Conservation (phyloP, 441 rosid species). For the Adansonia madagascariensis region DNA sequence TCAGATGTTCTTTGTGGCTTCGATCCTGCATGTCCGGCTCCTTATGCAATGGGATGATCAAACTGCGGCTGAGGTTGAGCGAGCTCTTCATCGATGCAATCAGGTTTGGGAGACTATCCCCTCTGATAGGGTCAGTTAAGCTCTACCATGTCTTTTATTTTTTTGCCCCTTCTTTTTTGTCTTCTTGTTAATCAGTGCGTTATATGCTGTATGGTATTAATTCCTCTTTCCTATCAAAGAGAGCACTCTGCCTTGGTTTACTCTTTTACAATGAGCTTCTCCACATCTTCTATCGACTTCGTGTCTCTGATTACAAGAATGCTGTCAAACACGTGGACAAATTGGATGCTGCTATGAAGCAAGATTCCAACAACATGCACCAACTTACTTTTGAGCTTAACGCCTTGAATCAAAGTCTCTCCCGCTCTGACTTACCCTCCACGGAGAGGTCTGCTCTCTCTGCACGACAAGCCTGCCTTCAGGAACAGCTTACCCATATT, state of each 20-base stretch:
- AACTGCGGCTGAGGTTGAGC: slow-evolving; percentile 62
- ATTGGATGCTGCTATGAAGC: slow-evolving; percentile 88
- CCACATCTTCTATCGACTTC: slow-evolving; percentile 84
- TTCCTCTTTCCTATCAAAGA: slow-evolving; percentile 41
- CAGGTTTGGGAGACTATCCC: slow-evolving; percentile 73
- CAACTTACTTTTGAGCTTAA: slow-evolving; percentile 62
- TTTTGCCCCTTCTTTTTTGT: neutral
- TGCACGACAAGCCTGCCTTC: slow-evolving; percentile 56
- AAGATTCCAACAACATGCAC: slow-evolving; percentile 57
- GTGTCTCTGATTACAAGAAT: slow-evolving; percentile 85
- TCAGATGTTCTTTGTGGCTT: slow-evolving; percentile 93
- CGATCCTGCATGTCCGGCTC: slow-evolving; percentile 84
- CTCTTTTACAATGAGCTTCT: slow-evolving; percentile 90
- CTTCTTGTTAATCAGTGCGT: neutral
- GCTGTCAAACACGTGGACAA: slow-evolving; percentile 80
- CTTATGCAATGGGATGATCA: slow-evolving; percentile 83
- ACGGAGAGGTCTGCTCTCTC: slow-evolving; percentile 68
- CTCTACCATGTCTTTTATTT: neutral
- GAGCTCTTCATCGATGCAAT: slow-evolving; percentile 69
- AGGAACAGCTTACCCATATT: slow-evolving; percentile 44
- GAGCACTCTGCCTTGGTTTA: slow-evolving; percentile 69
- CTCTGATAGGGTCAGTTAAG: slow-evolving; percentile 62
- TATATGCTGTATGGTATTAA: neutral
- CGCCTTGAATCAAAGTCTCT: slow-evolving; percentile 70
- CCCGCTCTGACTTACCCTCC: slow-evolving; percentile 60